phyloP scores from a whole-genome alignment of 164 flowering plant species.

The Platanus orientalis region DNA sequence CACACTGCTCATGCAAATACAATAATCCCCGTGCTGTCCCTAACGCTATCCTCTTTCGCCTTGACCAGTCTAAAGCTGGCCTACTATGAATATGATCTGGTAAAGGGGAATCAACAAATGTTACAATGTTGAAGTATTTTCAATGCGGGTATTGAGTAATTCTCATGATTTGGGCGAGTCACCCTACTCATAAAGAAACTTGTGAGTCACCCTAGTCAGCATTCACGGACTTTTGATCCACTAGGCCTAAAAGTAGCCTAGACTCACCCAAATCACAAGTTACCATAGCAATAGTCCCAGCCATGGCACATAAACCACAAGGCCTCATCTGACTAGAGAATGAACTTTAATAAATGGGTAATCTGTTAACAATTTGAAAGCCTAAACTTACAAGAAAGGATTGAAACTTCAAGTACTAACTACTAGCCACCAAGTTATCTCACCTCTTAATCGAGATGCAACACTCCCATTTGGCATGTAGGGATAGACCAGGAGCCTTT shows the following conservation, averaged over 20 bases:
- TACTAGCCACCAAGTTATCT: background rate
- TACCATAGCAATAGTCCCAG: too few species aligned
- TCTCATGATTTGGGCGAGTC: too few species aligned
- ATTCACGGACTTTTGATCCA: too few species aligned
- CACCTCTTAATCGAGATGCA: slow-evolving; percentile 66
- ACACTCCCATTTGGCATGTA: slow-evolving; percentile 43
- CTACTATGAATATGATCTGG: slow-evolving; percentile 30
- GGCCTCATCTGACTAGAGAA: too few species aligned
- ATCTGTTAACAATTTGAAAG: background rate
- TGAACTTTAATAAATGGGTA: too few species aligned
- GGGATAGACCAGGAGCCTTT: slow-evolving; percentile 3
- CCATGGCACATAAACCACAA: too few species aligned
- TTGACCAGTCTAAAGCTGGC: slow-evolving; percentile 76
- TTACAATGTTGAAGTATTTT: background rate
- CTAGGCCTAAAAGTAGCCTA: too few species aligned
- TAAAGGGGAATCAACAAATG: too few species aligned
- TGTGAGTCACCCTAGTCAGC: too few species aligned
- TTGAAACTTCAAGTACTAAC: background rate
- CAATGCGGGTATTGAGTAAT: background rate
- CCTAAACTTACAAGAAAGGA: background rate
- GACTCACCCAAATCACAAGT: too few species aligned
- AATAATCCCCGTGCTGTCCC: slow-evolving; percentile 80
- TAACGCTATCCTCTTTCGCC: slow-evolving; percentile 65
- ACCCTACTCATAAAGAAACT: too few species aligned
- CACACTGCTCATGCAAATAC: slow-evolving; percentile 83